Evolutionary conservation across 2,329 filamentous ascomycete species (phyloP).

Genomic region (Fusarium sp.): DNA sequence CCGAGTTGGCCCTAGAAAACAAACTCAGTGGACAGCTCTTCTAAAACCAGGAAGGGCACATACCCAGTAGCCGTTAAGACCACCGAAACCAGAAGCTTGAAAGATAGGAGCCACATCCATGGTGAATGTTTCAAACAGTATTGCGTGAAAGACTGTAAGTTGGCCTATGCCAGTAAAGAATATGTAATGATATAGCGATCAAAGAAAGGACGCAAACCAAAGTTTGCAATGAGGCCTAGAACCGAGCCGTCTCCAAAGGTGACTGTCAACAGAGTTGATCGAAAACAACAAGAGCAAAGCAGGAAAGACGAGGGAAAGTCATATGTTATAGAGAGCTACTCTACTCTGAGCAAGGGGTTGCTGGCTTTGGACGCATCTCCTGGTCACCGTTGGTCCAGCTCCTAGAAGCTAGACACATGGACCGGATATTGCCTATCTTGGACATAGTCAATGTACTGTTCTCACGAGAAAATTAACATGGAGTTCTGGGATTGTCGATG

Average conservation of each 20-base stretch:
- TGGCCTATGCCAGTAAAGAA: constrained; percentile 52
- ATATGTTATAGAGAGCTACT: constrained; percentile 10
- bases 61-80: constrained; percentile 57
- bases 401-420: constrained; percentile 22
- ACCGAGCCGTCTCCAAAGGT: constrained; percentile 47
- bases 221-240: constrained; percentile 49
- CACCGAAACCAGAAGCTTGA: constrained; percentile 46
- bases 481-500: constrained; percentile 6
- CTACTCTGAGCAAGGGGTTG: constrained; percentile 3
- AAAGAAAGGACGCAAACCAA: constrained; percentile 57
- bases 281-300: constrained; percentile 16
- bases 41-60: neutral
- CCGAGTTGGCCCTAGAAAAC: constrained; percentile 51
- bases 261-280: constrained; percentile 42
- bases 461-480: constrained; percentile 6
- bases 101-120: constrained; percentile 9
- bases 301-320: constrained; percentile 15
- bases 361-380: constrained; percentile 17
- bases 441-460: constrained; percentile 14
- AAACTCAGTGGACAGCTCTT: neutral
- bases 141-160: constrained; percentile 49
- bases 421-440: constrained; percentile 42
- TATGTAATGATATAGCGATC: constrained; percentile 44
- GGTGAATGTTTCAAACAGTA: neutral
- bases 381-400: constrained; percentile 10